These are phyloP conservation scores for Malassezia sp. DNA, from an alignment of 1,284 basidiomycete species.

Conservation along the genomic window DNA sequence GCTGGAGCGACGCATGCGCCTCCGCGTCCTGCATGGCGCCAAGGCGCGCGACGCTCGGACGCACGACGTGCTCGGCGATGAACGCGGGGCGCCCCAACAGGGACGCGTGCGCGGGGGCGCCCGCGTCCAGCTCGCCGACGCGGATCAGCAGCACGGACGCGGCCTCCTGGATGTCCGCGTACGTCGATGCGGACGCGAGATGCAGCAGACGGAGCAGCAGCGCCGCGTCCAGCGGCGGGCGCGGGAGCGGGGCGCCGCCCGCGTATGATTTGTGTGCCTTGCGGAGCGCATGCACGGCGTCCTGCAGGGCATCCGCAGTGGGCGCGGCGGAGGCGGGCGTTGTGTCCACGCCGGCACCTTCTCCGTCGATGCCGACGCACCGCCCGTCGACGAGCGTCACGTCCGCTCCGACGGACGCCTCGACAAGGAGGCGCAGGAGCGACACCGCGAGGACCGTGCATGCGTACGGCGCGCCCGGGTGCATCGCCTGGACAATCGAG, in stretches of 20 bases:
- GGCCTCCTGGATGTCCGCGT: constrained; percentile 28
- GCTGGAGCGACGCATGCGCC: constrained; percentile 24
- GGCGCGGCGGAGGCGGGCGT: background rate
- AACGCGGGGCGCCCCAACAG: constrained; percentile 20
- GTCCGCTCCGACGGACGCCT: constrained; percentile 16
- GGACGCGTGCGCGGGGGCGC: constrained; percentile 21
- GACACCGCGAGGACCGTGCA: constrained; percentile 28
- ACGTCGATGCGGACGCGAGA: constrained; percentile 30
- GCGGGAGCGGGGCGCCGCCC: constrained; percentile 20
- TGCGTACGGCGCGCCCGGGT: constrained; percentile 39
- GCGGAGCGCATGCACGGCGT: constrained; percentile 18
- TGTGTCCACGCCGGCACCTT: background rate
- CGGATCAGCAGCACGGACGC: constrained; percentile 26
- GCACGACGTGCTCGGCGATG: constrained; percentile 24
- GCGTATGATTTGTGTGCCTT: constrained; percentile 28
- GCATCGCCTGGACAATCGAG: constrained; percentile 20
- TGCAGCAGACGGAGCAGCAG: constrained; percentile 25
- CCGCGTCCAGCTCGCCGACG: constrained; percentile 20
- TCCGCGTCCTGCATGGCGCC: constrained; percentile 21
- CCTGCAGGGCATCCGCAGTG: background rate
- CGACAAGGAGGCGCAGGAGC: constrained; percentile 28
- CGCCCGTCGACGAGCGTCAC: background rate
- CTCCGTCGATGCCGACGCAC: no score
- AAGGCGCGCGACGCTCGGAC: constrained; percentile 18
- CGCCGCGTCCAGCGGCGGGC: constrained; percentile 18